Conservation (phyloP, 2,329 filamentous ascomycete species). For the Cordyceps cateniannulata region DNA sequence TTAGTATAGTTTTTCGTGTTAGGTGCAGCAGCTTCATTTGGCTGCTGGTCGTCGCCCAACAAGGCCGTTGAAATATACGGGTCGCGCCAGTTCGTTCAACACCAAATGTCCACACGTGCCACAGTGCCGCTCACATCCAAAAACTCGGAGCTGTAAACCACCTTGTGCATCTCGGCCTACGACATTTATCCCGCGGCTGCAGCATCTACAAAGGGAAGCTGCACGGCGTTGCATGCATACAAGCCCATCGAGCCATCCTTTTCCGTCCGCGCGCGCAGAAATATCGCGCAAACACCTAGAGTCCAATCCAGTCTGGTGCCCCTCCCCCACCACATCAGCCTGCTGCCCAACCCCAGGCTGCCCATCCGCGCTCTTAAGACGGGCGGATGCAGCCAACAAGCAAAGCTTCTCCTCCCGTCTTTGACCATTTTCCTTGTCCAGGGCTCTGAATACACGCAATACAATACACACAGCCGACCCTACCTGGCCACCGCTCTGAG, state of each 20-base stretch:
- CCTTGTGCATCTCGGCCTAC: neutral
- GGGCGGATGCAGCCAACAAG: neutral
- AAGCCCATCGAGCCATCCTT: neutral
- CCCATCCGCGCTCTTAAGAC: neutral
- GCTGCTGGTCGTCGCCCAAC: neutral
- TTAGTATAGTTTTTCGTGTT: too few relatives aligned
- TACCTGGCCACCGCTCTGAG: neutral
- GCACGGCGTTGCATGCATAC: neutral
- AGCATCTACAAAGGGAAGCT: neutral
- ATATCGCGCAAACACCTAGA: constrained; percentile 6
- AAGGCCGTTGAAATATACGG: neutral
- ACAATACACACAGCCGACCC: neutral
- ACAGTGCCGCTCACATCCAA: neutral
- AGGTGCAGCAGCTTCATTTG: too few relatives aligned
- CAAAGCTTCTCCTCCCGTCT: neutral
- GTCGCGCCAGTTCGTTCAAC: too few relatives aligned
- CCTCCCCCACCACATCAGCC: neutral
- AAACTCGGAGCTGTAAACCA: neutral
- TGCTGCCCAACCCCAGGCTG: constrained; percentile 6
- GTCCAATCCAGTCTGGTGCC: neutral
- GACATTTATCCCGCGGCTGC: neutral
- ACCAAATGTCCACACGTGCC: constrained; percentile 6
- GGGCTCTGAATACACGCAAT: neutral
- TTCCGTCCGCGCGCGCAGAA: neutral
- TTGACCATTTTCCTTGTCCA: neutral